phyloP scores from a whole-genome alignment of 2,329 filamentous ascomycete genomes.

The Drechslerella stenobrocha region DNA sequence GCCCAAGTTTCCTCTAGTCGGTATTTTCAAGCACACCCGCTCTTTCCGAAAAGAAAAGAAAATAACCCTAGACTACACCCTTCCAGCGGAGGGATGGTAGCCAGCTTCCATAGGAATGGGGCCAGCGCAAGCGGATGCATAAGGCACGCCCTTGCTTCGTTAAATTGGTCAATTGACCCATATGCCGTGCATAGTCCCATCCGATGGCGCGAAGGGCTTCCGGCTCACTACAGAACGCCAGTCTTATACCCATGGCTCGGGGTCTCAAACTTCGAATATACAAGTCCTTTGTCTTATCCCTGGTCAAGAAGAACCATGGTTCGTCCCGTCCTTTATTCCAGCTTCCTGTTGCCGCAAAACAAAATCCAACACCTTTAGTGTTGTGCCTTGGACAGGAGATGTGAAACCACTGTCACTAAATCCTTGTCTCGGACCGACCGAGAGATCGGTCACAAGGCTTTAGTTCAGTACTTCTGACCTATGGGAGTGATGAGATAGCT shows the following conservation, averaged over 20 bases:
- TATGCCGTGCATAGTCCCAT: too few relatives aligned
- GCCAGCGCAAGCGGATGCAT: not conserved
- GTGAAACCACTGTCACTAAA: too few relatives aligned
- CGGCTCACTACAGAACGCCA: not conserved
- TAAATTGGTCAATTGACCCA: too few relatives aligned
- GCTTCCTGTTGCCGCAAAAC: too few relatives aligned
- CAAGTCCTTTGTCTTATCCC: conserved; percentile 16
- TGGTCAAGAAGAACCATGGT: not conserved
- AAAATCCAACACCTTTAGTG: conserved; percentile 44
- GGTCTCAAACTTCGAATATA: too few relatives aligned
- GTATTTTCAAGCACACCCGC: conserved; percentile 17
- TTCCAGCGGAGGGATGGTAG: conserved; percentile 3
- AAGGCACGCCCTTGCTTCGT: conserved; percentile 31
- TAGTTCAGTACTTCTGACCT: too few relatives aligned
- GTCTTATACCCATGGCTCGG: too few relatives aligned
- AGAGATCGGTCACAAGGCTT: too few relatives aligned
- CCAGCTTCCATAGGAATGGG: conserved; percentile 9
- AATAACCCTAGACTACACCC: conserved; percentile 8
- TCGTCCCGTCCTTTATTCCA: too few relatives aligned
- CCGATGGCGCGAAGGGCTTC: not conserved
- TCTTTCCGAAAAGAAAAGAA: conserved; percentile 19
- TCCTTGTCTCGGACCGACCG: too few relatives aligned
- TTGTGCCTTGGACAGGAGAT: too few relatives aligned
- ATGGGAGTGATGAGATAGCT: too few relatives aligned
- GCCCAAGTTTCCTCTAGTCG: not conserved